Evolutionary conservation across 2,329 filamentous ascomycete species (phyloP), one percentile per base, ranked within the genome.

Genomic region (Claviceps pazoutovae): DNA sequence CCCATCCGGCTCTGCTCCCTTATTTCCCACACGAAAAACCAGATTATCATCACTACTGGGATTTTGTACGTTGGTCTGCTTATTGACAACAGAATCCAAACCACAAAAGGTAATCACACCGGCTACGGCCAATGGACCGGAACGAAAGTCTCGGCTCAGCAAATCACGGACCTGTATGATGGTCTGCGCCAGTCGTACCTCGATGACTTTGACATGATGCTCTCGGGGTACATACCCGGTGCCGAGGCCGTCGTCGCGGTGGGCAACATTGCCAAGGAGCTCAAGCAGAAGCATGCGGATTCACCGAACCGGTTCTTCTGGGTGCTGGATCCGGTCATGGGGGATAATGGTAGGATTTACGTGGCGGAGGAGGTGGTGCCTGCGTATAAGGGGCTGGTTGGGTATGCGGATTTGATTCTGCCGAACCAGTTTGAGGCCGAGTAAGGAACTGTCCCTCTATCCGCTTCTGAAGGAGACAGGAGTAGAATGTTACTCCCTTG

Each of bases 391-490:
- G 74, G 74, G 23, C 74, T 95, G 53, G 73, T 97, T 21, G 76
- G 76, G 38, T 77, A 91, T 60, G 91, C 93, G 2, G 93, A 98
- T 67, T 68, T 98, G 58, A 94, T 98, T 52, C 71, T 97, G 16
- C 93, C 93, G 4, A 98, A 98, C 64, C 91, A 97, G 60, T 98
- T 96, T 59, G 93, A 98, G 71, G 88, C 90, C 44, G 91, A 98
- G 88, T 94, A 72, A 59, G 82, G 2, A 50, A 16, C 16, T n/a
- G 11, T 44, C 6, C 50, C n/a, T n/a, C 46, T 50, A 16, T 41
- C 45, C 34, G 46, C 42, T n/a, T 8, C 5, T 6, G 21, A 45
- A 6, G 41, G n/a, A 21, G 21, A 26, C 16, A 2, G 5, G 39
- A n/a, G 39, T 8, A 41, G 39, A 41, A n/a, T 38, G 14, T 30